Base-by-base conservation (phyloP, 192 early-diverging fungal species). In the Gigaspora rosea region DNA sequence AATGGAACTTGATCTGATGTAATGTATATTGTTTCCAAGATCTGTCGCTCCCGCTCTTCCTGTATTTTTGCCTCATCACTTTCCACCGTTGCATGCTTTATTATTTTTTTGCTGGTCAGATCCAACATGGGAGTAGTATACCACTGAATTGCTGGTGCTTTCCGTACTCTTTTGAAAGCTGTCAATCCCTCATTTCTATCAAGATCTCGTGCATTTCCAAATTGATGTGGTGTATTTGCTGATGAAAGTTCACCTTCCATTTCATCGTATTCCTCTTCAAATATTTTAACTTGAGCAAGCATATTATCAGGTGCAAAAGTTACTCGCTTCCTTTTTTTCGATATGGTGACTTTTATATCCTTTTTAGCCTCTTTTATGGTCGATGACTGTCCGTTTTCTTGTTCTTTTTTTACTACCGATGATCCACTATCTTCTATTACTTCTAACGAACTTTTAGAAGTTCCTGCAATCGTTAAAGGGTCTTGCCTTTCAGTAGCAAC, bases 171-270 rank as follows among this genome's bases (percentile, higher is more conserved):
- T 9, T 76, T 76, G 71, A 79, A 79, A 8, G 73, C 78, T 35
- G 78, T 47, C 15, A 46, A 36, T 33, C 71, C 78, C 27, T 79
- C 78, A 62, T 79, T 79, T n/a, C 35, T 59, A 15, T 79, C 78
- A 32, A 79, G 50, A 76, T 79, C 78, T 51, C 78, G 78, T 41
- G 78, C 78, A 64, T 79, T 79, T 3, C 78, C 78, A 51, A 58
- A 73, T 59, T 79, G 71, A 75, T 79, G 78, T 48, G 78, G 78
- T 20, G 62, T 79, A 15, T 78, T 47, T 2, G 16, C 12, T 27
- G 36, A 47, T 15, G 51, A 63, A 13, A 8, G 18, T 46, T 63
- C 59, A 59, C 35, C 59, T 16, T 32, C 33, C 12, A 36, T 49
- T 33, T 73, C 70, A 1, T 12, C 27, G 12, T 79, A 73, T n/a